Conservation (phyloP, 2,329 filamentous ascomycete genomes). For the Alternaria postmessia region DNA sequence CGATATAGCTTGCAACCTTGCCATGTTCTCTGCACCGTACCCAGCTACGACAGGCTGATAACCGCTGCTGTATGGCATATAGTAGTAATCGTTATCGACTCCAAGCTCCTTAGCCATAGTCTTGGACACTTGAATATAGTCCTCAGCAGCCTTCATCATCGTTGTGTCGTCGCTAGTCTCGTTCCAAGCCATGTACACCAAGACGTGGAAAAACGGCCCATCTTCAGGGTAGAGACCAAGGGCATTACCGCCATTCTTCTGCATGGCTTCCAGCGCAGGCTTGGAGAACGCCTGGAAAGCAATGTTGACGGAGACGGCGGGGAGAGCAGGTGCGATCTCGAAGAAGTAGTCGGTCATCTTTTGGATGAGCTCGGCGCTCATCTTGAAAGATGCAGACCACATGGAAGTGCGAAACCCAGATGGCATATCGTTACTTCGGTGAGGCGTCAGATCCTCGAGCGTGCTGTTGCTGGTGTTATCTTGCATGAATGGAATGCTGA, state of each 20-base stretch:
- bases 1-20: slow-evolving; percentile 25
- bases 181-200: slow-evolving; percentile 1
- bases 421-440: background rate
- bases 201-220: background rate
- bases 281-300: background rate
- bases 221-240: background rate
- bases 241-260: background rate
- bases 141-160: background rate
- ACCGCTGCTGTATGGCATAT: background rate
- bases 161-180: background rate
- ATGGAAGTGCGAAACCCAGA: background rate
- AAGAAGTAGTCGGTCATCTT: background rate
- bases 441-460: too few species aligned
- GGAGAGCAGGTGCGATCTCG: background rate
- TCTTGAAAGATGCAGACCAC: background rate
- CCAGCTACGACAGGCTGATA: slow-evolving; percentile 35
- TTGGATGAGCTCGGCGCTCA: background rate
- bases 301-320: slow-evolving; percentile 1
- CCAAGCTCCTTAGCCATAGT: background rate
- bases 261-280: background rate
- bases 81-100: background rate
- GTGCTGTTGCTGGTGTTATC: too few species aligned
- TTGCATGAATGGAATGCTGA: too few species aligned
- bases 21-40: slow-evolving; percentile 52
- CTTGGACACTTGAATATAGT: background rate